These are phyloP conservation scores for Cucumis melo DNA, from an alignment of 306 rosid genomes.

Conservation along the genomic window DNA sequence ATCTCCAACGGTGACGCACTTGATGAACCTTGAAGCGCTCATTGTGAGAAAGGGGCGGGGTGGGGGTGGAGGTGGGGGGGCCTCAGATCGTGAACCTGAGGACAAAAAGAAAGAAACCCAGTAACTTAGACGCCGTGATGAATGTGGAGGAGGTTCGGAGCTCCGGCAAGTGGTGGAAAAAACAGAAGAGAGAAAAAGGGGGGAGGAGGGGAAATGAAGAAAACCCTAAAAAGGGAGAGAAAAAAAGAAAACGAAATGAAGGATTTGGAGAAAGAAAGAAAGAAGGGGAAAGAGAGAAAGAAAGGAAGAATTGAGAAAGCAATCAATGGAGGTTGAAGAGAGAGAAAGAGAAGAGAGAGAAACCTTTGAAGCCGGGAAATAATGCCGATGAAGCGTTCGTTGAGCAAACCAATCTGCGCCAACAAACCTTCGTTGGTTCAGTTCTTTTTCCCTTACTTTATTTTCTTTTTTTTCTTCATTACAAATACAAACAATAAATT, in stretches of 20 bases:
- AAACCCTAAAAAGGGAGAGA: slow-evolving; percentile 38
- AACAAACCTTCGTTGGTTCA: slow-evolving; percentile 12
- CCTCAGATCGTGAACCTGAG: slow-evolving; percentile 92
- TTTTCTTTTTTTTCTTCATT: neutral
- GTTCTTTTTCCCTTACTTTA: neutral
- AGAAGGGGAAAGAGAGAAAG: slow-evolving; percentile 26
- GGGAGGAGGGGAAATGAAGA: neutral
- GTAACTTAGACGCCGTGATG: neutral
- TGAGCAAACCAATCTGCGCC: slow-evolving; percentile 46
- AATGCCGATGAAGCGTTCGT: slow-evolving; percentile 97
- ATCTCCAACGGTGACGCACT: slow-evolving; percentile 96
- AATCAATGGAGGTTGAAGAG: neutral
- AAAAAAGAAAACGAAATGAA: neutral
- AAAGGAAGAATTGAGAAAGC: neutral
- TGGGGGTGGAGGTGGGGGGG: slow-evolving; percentile 5
- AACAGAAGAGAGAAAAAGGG: slow-evolving; percentile 4
- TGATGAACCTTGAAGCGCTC: slow-evolving; percentile 99
- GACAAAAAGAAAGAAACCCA: slow-evolving; percentile 14
- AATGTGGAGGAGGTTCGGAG: neutral
- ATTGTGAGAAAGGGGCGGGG: slow-evolving; percentile 10
- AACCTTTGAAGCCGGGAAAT: slow-evolving; percentile 43
- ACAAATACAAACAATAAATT: too few relatives aligned
- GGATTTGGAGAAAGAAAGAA: slow-evolving; percentile 13
- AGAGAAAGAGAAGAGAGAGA: slow-evolving; percentile 5
- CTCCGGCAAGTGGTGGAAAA: neutral